Conservation (phyloP, 2,329 filamentous ascomycete genomes). For the Fusarium nygamai region DNA sequence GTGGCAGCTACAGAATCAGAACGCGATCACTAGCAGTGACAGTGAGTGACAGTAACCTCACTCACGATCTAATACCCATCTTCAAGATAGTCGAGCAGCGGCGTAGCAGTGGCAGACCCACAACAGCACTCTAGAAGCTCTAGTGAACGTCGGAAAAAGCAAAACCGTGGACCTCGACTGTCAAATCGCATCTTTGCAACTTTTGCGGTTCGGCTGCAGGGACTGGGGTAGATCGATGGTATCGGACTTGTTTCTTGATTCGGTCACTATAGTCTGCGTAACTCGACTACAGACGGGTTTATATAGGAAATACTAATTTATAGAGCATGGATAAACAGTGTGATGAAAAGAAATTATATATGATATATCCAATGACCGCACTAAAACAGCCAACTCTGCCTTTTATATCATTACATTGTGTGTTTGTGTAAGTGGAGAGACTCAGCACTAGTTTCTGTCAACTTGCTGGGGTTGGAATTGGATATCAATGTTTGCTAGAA, state of each 20-base stretch:
- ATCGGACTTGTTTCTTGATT: slow-evolving; percentile 11
- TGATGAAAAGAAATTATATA: not conserved
- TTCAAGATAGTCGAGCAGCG: not conserved
- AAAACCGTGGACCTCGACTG: slow-evolving; percentile 1
- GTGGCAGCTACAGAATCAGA: not conserved
- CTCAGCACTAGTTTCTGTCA: not conserved
- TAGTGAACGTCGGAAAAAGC: slow-evolving; percentile 14
- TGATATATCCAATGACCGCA: not conserved
- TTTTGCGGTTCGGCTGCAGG: not conserved
- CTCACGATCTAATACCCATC: slow-evolving; percentile 1
- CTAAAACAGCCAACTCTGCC: not conserved
- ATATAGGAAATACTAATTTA: not conserved
- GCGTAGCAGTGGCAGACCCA: slow-evolving; percentile 16
- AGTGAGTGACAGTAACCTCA: not conserved
- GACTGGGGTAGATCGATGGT: slow-evolving; percentile 2
- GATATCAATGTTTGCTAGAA: not conserved
- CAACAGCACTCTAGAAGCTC: not conserved
- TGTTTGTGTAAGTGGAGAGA: not conserved
- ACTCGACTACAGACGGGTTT: not conserved
- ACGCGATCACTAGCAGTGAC: not conserved
- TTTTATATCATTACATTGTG: not conserved
- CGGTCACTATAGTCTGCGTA: not conserved
- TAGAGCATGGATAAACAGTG: not conserved
- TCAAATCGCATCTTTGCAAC: slow-evolving; percentile 6
- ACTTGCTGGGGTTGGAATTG: not conserved